Conservation (phyloP, 2,329 filamentous ascomycete species). For the Xylariomycetidae sp. region DNA sequence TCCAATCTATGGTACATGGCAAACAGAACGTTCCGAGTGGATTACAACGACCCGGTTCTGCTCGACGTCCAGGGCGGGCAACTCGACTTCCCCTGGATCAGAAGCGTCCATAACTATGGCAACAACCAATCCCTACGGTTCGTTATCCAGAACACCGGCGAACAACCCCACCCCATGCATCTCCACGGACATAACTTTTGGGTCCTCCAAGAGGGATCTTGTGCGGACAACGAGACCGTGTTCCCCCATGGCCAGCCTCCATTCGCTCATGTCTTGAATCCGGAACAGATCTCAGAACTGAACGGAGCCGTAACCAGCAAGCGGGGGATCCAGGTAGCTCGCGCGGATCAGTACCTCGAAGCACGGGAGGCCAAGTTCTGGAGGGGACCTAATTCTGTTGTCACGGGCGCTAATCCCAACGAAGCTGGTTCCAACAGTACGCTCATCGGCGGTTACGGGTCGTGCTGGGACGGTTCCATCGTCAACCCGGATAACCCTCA, state of each 20-base stretch:
- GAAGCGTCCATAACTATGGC: conserved; percentile 16
- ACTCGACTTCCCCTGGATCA: conserved; percentile 7
- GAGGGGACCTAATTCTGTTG: too few species aligned
- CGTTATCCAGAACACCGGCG: conserved; percentile 23
- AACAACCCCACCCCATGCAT: conserved; percentile 39
- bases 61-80: conserved; percentile 10
- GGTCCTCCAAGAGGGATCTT: conserved; percentile 31
- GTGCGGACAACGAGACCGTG: conserved; percentile 10
- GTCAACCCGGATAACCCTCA: conserved; percentile 29
- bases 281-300: conserved; percentile 7
- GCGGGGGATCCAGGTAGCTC: too few species aligned
- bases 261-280: conserved; percentile 6
- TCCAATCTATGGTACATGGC: conserved; percentile 15
- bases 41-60: conserved; percentile 20
- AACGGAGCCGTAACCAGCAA: too few species aligned
- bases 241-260: conserved; percentile 9
- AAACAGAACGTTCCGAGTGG: conserved; percentile 12
- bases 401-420: too few species aligned
- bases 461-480: conserved; percentile 19
- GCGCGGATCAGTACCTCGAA: too few species aligned
- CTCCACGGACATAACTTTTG: conserved; percentile 48
- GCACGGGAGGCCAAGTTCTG: too few species aligned
- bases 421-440: background rate
- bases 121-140: conserved; percentile 23
- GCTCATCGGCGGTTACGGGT: conserved; percentile 9